These are phyloP conservation scores for Casuarina glauca DNA, from an alignment of 306 rosid genomes.

Conservation along the genomic window DNA sequence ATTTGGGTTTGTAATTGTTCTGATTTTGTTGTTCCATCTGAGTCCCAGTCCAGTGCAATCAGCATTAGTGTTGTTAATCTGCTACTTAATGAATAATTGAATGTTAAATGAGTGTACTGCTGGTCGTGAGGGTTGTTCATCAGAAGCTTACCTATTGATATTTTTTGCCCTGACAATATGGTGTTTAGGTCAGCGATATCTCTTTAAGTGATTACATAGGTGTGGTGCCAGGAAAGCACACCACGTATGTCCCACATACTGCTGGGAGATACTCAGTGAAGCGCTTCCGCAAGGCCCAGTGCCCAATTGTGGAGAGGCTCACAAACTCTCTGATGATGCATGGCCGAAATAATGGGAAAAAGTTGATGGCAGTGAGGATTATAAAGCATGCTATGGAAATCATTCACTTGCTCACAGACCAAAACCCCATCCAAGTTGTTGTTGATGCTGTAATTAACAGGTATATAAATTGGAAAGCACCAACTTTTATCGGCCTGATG, in stretches of 20 bases:
- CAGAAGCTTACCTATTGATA: neutral
- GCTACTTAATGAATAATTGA: neutral
- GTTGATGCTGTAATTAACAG: constrained; percentile 13
- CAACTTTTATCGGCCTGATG: neutral
- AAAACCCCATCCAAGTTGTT: too few relatives aligned
- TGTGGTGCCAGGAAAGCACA: constrained; percentile 33
- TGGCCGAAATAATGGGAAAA: too few relatives aligned
- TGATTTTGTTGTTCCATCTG: neutral
- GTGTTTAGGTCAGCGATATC: constrained; percentile 32
- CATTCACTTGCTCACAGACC: neutral
- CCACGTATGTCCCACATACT: constrained; percentile 39
- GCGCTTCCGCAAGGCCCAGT: too few relatives aligned
- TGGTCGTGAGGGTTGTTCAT: neutral
- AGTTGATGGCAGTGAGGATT: too few relatives aligned
- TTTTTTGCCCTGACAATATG: neutral
- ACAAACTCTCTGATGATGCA: too few relatives aligned
- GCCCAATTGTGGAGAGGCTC: too few relatives aligned
- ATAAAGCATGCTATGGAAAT: too few relatives aligned
- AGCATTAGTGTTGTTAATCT: too few relatives aligned
- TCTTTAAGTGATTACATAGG: constrained; percentile 34
- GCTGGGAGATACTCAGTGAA: constrained; percentile 37
- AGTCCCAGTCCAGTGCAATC: neutral
- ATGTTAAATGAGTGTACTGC: too few relatives aligned
- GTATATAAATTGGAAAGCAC: constrained; percentile 13
- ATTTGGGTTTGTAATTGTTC: neutral